Percentiles rank a stretch among this genome's conserved stretches.
phyloP scores from a whole-genome alignment of 2,329 filamentous ascomycete genomes.

The Xylaria sp. region DNA sequence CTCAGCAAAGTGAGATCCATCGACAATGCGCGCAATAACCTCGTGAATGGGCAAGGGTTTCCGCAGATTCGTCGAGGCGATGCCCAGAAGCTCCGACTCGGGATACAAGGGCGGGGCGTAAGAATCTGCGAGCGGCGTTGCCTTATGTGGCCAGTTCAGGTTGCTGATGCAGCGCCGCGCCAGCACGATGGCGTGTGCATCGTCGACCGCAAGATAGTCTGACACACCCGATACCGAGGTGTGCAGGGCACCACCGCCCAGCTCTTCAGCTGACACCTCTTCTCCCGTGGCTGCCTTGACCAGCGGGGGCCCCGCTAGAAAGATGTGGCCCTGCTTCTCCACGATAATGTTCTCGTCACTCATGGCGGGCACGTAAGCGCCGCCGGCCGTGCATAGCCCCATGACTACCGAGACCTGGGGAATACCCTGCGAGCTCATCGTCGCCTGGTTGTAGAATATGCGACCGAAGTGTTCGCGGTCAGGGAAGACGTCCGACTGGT shows the following conservation, averaged over 20 bases:
- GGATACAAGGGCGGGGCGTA: constrained; percentile 84
- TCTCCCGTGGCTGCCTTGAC: constrained; percentile 98
- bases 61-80: constrained; percentile 89
- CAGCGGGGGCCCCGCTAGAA: constrained; percentile 91
- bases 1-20: constrained; percentile 89
- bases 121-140: constrained; percentile 52
- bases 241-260: constrained; percentile 91
- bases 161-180: constrained; percentile 86
- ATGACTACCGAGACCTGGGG: constrained; percentile 96
- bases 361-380: constrained; percentile 97
- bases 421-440: constrained; percentile 89
- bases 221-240: constrained; percentile 92
- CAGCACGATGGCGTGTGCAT: constrained; percentile 89
- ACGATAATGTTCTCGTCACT: constrained; percentile 98
- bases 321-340: constrained; percentile 94
- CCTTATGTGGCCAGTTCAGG: constrained; percentile 81
- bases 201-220: constrained; percentile 93
- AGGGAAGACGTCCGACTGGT: constrained; percentile 95
- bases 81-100: constrained; percentile 82
- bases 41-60: constrained; percentile 88
- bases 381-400: constrained; percentile 95
- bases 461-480: constrained; percentile 95
- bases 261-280: constrained; percentile 87
- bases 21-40: constrained; percentile 91
- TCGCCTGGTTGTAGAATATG: constrained; percentile 97